Percentiles rank a stretch among this genome's conserved stretches.
Evolutionary conservation across 768 basidiomycete species (phyloP).

Genomic region (Collybia sordida): DNA sequence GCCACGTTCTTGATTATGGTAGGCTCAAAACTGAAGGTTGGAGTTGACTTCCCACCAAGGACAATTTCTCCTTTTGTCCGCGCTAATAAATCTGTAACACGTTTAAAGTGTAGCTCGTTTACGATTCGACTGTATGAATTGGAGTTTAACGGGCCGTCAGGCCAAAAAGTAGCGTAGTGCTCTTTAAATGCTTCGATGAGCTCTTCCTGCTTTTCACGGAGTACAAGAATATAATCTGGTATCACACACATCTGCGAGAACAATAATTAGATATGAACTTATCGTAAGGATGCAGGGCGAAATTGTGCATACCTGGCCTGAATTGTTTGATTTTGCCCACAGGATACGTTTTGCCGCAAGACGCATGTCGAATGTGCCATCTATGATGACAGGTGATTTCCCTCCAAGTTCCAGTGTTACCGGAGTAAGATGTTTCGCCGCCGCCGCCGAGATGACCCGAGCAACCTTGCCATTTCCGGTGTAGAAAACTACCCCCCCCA

Average conservation of each 20-base stretch:
- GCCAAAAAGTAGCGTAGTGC: conserved; percentile 49
- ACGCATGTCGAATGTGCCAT: conserved; percentile 26
- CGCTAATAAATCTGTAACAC: conserved; percentile 50
- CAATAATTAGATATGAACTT: conserved; percentile 17
- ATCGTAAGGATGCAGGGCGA: not conserved
- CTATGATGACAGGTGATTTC: conserved; percentile 47
- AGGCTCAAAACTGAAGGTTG: conserved; percentile 51
- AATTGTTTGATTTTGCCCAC: conserved; percentile 65
- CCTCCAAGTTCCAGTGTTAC: conserved; percentile 57
- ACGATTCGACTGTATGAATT: conserved; percentile 51
- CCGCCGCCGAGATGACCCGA: conserved; percentile 49
- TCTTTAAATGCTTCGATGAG: conserved; percentile 45
- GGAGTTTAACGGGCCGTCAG: conserved; percentile 46
- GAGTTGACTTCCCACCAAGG: conserved; percentile 46
- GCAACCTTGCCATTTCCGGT: conserved; percentile 47
- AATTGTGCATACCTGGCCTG: conserved; percentile 50
- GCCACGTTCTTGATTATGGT: conserved; percentile 58
- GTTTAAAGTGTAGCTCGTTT: conserved; percentile 49
- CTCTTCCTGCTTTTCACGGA: conserved; percentile 39
- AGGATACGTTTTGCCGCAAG: conserved; percentile 63
- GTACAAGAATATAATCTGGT: conserved; percentile 45
- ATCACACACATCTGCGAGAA: conserved; percentile 61
- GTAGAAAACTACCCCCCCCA: conserved; percentile 33
- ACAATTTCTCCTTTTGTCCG: conserved; percentile 58
- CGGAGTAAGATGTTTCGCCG: conserved; percentile 54